Evolutionary conservation across 176 grass and related monocot species (phyloP), one percentile per base, ranked within the genome.

Genomic region (Avena sativa): DNA sequence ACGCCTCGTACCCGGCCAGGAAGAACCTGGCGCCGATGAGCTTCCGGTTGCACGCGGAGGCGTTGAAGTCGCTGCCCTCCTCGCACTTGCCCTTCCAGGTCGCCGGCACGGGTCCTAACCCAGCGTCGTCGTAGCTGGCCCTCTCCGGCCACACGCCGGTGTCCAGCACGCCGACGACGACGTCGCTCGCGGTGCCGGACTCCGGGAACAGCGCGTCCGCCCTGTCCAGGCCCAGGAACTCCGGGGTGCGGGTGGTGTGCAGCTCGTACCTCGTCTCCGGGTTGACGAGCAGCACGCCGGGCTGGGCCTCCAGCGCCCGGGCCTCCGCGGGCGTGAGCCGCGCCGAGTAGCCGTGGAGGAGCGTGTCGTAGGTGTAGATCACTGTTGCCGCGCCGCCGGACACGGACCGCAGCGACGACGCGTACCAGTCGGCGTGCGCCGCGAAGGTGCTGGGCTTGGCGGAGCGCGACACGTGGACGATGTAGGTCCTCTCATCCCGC

Each of bases 131-230:
- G 75, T 93, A 96, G 89, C 97, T 98, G 23, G 90, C 85, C 51
- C 92, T 23, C 85, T 96, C 97, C 4, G 97, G 97, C 94, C 97
- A 98, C 12, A 94, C 97, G 61, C 97, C 96, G 12, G 94, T 96
- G 85, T 98, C 97, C 7, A 98, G 83, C 65, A 98, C 92, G 6
- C 97, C 97, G 46, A 98, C 83, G 69, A 96, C 78, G 79, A 98
- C 87, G 67, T 98, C 92, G 56, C 66, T 83, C 17, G 46, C 80
- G 12, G 90, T 85, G 83, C 78, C 74, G 19, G 90, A 90, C 83
- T 93, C 75, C 38, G 89, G 90, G 65, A 83, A 80, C 34, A 87
- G 59, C 58, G 81, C 87, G 64, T 90, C 81, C 11, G 85, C 71
- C 51, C 86, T 6, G 46, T 92, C 92, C 16, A 98, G 79, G 1